Evolutionary conservation across 1,139 yeast species (phyloP).

Genomic region (Schwanniomyces etchellsii): DNA sequence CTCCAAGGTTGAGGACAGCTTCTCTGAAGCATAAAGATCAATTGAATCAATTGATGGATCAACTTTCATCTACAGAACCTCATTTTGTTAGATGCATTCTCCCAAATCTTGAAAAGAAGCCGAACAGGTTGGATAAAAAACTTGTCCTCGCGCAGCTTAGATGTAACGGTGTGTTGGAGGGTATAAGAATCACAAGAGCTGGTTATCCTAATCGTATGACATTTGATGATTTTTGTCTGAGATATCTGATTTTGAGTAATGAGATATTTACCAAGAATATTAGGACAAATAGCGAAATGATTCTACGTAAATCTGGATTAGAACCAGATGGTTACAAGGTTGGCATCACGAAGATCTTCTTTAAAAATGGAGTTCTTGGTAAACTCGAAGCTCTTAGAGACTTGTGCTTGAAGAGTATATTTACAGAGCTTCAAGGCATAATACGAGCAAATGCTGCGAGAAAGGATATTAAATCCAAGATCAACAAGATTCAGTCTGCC

Average conservation of each 20-base stretch:
- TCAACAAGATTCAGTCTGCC: constrained; percentile 66
- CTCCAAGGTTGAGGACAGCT: constrained; percentile 61
- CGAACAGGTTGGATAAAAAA: constrained; percentile 66
- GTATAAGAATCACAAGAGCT: constrained; percentile 92
- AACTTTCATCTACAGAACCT: constrained; percentile 79
- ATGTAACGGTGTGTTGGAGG: constrained; percentile 97
- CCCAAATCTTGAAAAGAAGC: constrained; percentile 74
- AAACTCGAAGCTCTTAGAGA: constrained; percentile 78
- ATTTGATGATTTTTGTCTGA: constrained; percentile 70
- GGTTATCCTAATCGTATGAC: constrained; percentile 93
- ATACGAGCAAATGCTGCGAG: constrained; percentile 64
- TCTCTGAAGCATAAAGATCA: constrained; percentile 87
- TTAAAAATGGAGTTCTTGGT: constrained; percentile 92
- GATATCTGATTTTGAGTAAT: constrained; percentile 64
- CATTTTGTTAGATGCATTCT: constrained; percentile 95
- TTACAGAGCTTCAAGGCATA: constrained; percentile 62
- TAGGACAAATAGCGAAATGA: constrained; percentile 63
- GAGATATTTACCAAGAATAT: constrained; percentile 44
- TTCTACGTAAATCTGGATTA: constrained; percentile 56
- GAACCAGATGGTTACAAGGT: constrained; percentile 67
- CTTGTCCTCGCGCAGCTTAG: constrained; percentile 85
- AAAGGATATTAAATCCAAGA: constrained; percentile 38
- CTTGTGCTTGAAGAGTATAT: constrained; percentile 47
- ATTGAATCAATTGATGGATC: constrained; percentile 63
- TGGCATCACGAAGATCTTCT: constrained; percentile 82